Evolutionary conservation across 2,329 filamentous ascomycete genomes (phyloP), one percentile per base, ranked within the genome.

Genomic region (Diaporthe sp.): DNA sequence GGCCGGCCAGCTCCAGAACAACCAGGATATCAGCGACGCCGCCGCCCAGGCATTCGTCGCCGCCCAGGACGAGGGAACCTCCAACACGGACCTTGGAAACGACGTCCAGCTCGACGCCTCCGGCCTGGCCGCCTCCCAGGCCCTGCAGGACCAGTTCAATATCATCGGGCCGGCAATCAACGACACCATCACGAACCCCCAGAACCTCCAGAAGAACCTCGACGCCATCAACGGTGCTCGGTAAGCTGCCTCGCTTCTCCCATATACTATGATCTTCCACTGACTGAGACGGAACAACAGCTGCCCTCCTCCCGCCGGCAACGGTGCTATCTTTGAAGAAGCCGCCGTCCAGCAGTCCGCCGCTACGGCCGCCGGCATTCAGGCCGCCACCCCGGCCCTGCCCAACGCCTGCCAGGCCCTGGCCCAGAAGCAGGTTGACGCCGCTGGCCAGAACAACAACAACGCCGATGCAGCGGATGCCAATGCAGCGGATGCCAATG

Each of bases 171-270:
- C 71, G 0, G 71, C 71, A 3, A 73, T 73, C 71, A 58, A 68
- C 50, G 71, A 73, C 17, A 73, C 71, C 50, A 47, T 73, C 61
- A 17, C 38, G 52, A 73, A 68, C 61, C 71, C 71, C 22, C 60
- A 73, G 61, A 73, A 73, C 38, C 61, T 73, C 7, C 50, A 57
- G 60, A 58, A 73, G 61, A 73, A 73, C 52, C 61, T 73, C 19
- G 61, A 68, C n/a, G 71, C 71, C 38, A 73, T 73, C 52, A 73
- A 73, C n/a, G 71, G 60, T 52, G 71, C 71, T 73, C 71, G 71
- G 71, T 73, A 73, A 28, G 71, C 15, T 19, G 12, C 22, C 54
- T 30, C 7, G 17, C 35, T 2, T 19, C 25, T 45, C 25, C 30
- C 19, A 15, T 30, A 4, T 60, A 1, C 19, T 38, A 15, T 17